phyloP scores from a whole-genome alignment of 495 filamentous ascomycete species.

The Xylaria telfairii region DNA sequence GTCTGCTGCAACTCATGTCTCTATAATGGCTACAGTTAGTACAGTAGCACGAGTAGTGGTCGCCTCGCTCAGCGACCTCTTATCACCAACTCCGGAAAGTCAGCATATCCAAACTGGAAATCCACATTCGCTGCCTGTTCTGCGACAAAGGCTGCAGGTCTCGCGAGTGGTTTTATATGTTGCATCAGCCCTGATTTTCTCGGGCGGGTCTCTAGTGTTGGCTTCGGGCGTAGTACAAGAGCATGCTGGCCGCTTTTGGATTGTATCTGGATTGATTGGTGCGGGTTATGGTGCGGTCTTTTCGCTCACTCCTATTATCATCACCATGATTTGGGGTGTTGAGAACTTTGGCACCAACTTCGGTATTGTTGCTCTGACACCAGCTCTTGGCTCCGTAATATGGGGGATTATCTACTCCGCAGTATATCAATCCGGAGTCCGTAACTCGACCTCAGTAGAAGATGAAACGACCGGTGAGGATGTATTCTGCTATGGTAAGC shows the following conservation, averaged over 20 bases:
- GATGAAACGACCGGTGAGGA: constrained; percentile 44
- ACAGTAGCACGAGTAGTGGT: constrained; percentile 86
- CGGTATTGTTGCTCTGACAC: constrained; percentile 91
- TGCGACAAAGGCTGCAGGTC: constrained; percentile 57
- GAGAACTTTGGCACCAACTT: constrained; percentile 99
- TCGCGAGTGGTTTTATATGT: constrained; percentile 84
- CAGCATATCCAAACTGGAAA: constrained; percentile 47
- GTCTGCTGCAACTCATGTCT: constrained; percentile 86
- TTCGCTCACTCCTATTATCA: constrained; percentile 85
- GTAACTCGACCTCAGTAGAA: constrained; percentile 31
- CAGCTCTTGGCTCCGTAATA: constrained; percentile 80
- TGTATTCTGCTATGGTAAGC: constrained; percentile 71
- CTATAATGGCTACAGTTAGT: constrained; percentile 86
- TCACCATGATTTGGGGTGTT: constrained; percentile 94
- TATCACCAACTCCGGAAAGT: constrained; percentile 70
- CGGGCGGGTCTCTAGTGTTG: constrained; percentile 75
- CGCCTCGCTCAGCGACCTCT: constrained; percentile 83
- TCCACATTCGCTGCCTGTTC: constrained; percentile 40
- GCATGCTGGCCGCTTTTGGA: constrained; percentile 73
- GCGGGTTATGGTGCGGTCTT: constrained; percentile 93
- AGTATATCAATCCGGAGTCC: constrained; percentile 73
- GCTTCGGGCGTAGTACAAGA: constrained; percentile 72
- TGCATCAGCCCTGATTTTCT: constrained; percentile 73
- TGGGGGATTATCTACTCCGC: constrained; percentile 85
- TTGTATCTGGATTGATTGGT: constrained; percentile 80